These are phyloP conservation scores for Nothomitra cinnamomea DNA, from an alignment of 2,329 filamentous ascomycete genomes.

Conservation along the genomic window DNA sequence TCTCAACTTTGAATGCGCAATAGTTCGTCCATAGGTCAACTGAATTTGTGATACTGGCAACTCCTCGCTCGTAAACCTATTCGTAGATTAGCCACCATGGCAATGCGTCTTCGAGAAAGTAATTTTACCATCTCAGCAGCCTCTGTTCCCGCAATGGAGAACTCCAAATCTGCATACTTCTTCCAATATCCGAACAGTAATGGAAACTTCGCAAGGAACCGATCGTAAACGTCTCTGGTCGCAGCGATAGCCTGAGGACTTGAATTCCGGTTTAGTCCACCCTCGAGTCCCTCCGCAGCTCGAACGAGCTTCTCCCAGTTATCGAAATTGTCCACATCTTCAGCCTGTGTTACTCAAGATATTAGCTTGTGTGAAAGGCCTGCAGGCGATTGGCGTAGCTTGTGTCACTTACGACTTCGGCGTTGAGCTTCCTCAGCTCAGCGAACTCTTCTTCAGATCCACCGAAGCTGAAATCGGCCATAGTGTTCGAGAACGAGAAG, in stretches of 20 bases:
- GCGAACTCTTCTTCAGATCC: slow-evolving; percentile 65
- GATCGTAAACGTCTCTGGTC: slow-evolving; percentile 75
- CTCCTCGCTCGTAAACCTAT: slow-evolving; percentile 86
- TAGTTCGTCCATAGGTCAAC: slow-evolving; percentile 97
- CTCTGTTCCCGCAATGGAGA: slow-evolving; percentile 90
- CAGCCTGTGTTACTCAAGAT: slow-evolving; percentile 25
- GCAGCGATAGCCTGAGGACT: slow-evolving; percentile 83
- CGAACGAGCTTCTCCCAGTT: slow-evolving; percentile 85
- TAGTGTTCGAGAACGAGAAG: slow-evolving; percentile 18
- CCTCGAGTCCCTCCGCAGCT: slow-evolving; percentile 69
- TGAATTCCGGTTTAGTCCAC: slow-evolving; percentile 89
- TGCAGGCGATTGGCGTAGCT: slow-evolving; percentile 7
- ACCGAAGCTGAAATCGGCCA: slow-evolving; percentile 60
- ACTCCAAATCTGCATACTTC: slow-evolving; percentile 96
- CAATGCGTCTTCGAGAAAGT: slow-evolving; percentile 6
- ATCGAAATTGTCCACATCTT: slow-evolving; percentile 81
- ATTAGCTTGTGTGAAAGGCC: slow-evolving; percentile 6
- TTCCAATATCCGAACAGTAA: slow-evolving; percentile 98
- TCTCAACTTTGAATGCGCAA: slow-evolving; percentile 95
- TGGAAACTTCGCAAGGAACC: slow-evolving; percentile 86
- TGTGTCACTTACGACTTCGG: slow-evolving; percentile 50
- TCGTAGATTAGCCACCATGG: slow-evolving; percentile 1
- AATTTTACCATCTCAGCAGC: slow-evolving; percentile 78
- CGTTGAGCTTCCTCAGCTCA: slow-evolving; percentile 63
- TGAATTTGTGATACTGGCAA: slow-evolving; percentile 81